These are phyloP conservation scores for Vicia villosa DNA, from an alignment of 306 rosid genomes.

Conservation along the genomic window DNA sequence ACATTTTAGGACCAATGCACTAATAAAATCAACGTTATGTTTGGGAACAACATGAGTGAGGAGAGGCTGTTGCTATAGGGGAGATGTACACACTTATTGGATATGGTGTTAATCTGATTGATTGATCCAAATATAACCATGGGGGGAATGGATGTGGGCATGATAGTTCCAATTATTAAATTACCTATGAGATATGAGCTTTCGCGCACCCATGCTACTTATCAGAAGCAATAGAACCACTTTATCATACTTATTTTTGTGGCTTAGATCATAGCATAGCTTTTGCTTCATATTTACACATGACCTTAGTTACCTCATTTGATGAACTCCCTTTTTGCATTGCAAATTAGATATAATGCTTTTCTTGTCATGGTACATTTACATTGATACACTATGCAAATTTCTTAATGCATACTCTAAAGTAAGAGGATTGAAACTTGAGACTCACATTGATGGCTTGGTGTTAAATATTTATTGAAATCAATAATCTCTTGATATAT, in stretches of 20 bases:
- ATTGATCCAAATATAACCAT: too few species aligned
- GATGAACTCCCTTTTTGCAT: not conserved
- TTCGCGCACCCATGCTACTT: not conserved
- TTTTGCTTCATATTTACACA: not conserved
- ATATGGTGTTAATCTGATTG: not conserved
- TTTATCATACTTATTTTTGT: conserved; percentile 9
- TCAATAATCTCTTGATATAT: conserved; percentile 2
- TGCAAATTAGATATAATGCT: conserved; percentile 9
- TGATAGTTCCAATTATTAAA: conserved; percentile 9
- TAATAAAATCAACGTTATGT: not conserved
- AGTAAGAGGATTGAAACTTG: not conserved
- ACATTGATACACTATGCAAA: not conserved
- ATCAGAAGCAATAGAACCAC: conserved; percentile 1
- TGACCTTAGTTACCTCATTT: not conserved
- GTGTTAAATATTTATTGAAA: not conserved
- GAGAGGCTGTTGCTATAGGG: not conserved
- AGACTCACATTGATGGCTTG: conserved; percentile 17
- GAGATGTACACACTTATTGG: not conserved
- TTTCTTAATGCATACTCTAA: conserved; percentile 2
- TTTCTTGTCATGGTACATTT: not conserved
- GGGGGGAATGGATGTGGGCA: not conserved
- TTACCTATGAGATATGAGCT: not conserved
- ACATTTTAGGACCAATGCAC: not conserved
- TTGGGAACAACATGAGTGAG: not conserved
- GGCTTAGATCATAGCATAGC: not conserved